Evolutionary conservation across 1,284 basidiomycete species (phyloP).

Genomic region (Cryptococcus wingfieldii): DNA sequence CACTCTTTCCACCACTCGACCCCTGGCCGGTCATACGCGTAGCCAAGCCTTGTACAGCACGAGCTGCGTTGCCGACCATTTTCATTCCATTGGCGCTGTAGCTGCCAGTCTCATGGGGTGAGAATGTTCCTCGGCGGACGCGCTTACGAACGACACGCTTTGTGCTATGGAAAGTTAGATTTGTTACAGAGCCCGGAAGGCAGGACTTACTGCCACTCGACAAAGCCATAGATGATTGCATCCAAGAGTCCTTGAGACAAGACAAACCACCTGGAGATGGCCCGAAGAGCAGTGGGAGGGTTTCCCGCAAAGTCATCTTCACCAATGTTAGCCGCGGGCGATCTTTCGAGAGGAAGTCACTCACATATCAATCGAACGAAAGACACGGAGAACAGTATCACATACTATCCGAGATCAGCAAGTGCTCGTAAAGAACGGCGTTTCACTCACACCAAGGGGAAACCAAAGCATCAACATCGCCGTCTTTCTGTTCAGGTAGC

Average conservation of each 20-base stretch:
- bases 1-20: neutral
- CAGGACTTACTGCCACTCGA: constrained; percentile 47
- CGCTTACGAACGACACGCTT: constrained; percentile 16
- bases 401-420: constrained; percentile 22
- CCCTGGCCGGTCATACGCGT: neutral
- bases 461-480: constrained; percentile 49
- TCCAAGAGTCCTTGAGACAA: constrained; percentile 48
- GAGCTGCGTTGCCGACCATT: neutral
- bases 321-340: neutral
- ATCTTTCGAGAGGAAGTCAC: neutral
- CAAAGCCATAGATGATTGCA: constrained; percentile 48
- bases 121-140: constrained; percentile 15
- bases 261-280: constrained; percentile 49
- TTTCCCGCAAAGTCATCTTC: constrained; percentile 39
- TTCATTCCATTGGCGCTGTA: neutral
- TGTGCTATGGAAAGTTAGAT: constrained; percentile 6
- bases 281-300: constrained; percentile 38
- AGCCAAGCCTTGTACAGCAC: neutral
- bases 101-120: neutral
- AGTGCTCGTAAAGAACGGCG: neutral
- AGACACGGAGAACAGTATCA: constrained; percentile 48
- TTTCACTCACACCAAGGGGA: constrained; percentile 43
- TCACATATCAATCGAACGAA: constrained; percentile 46
- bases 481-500: constrained; percentile 50
- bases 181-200: neutral